Evolutionary conservation across 1,284 basidiomycete genomes (phyloP).

Genomic region (Ganoderma lucidum): DNA sequence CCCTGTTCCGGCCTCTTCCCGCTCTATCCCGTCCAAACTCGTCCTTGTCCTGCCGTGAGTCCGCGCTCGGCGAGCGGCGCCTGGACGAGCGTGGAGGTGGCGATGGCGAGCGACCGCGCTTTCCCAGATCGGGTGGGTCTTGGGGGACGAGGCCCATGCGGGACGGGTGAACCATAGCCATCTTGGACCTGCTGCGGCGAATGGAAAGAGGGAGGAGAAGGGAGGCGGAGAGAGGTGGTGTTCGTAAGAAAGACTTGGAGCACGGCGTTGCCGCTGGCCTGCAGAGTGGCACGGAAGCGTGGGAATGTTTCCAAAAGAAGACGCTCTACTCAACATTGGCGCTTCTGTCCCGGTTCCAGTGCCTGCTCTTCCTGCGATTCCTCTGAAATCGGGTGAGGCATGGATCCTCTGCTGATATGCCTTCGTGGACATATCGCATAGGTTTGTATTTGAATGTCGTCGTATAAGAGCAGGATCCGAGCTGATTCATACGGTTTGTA

Average conservation of each 20-base stretch:
- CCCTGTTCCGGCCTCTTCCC: slow-evolving; percentile 18
- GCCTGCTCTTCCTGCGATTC: too few species aligned
- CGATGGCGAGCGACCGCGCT: slow-evolving; percentile 42
- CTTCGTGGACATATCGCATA: too few species aligned
- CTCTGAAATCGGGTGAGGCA: too few species aligned
- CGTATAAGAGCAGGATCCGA: too few species aligned
- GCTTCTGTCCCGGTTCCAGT: not conserved
- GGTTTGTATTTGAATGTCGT: too few species aligned
- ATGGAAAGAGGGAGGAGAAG: not conserved
- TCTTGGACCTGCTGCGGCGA: slow-evolving; percentile 33
- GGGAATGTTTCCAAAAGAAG: slow-evolving; percentile 5
- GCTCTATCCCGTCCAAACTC: slow-evolving; percentile 34
- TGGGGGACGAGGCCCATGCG: slow-evolving; percentile 65
- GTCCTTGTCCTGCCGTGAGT: slow-evolving; percentile 29
- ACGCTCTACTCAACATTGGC: not conserved
- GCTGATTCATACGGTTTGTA: too few species aligned
- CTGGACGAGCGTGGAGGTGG: slow-evolving; percentile 25
- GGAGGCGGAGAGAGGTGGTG: not conserved
- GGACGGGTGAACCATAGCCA: slow-evolving; percentile 73
- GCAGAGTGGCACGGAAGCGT: not conserved
- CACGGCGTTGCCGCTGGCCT: not conserved
- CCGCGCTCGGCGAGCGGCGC: slow-evolving; percentile 30
- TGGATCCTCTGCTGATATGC: too few species aligned
- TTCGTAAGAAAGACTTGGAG: not conserved
- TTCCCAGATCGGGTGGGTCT: slow-evolving; percentile 30